Evolutionary conservation across 1,139 yeast species (phyloP).

Genomic region (Tardiomyces digboiensis): DNA sequence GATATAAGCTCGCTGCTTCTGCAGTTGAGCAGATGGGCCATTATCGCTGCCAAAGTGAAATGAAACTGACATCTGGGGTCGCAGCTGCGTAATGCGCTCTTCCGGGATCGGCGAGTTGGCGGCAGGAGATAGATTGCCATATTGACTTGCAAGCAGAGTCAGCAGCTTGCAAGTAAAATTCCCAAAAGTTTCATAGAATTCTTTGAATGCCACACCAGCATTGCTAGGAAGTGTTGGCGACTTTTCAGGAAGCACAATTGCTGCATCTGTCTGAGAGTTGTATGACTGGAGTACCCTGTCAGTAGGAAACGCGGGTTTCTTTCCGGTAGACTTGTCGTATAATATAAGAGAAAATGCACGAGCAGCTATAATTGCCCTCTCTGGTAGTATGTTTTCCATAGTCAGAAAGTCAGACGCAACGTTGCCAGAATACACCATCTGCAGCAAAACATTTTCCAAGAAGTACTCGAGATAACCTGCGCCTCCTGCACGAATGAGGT

Average conservation of each 20-base stretch:
- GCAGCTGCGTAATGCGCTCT: constrained; percentile 5
- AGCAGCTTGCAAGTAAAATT: constrained; percentile 50
- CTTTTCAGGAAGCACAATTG: constrained; percentile 2
- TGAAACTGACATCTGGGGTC: constrained; percentile 29
- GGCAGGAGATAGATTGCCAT: background rate
- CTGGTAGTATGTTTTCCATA: constrained; percentile 58
- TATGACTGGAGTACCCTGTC: background rate
- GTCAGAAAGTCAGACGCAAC: constrained; percentile 34
- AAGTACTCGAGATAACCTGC: constrained; percentile 70
- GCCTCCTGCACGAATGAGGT: constrained; percentile 67
- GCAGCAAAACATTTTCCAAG: constrained; percentile 58
- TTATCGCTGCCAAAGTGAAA: constrained; percentile 39
- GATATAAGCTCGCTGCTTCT: constrained; percentile 30
- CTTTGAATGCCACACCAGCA: constrained; percentile 16
- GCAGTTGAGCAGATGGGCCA: constrained; percentile 29
- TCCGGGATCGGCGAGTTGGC: background rate
- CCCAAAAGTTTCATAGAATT: constrained; percentile 64
- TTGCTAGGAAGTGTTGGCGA: constrained; percentile 7
- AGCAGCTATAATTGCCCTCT: constrained; percentile 59
- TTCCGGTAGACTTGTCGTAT: constrained; percentile 46
- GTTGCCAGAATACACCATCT: constrained; percentile 21
- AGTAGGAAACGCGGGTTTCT: constrained; percentile 69
- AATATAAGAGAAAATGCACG: constrained; percentile 63
- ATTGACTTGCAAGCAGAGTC: constrained; percentile 43
- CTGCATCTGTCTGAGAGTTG: constrained; percentile 1